Evolutionary conservation across 73 alveolate genomes (phyloP).

Genomic region (Strombidium stylifer): DNA sequence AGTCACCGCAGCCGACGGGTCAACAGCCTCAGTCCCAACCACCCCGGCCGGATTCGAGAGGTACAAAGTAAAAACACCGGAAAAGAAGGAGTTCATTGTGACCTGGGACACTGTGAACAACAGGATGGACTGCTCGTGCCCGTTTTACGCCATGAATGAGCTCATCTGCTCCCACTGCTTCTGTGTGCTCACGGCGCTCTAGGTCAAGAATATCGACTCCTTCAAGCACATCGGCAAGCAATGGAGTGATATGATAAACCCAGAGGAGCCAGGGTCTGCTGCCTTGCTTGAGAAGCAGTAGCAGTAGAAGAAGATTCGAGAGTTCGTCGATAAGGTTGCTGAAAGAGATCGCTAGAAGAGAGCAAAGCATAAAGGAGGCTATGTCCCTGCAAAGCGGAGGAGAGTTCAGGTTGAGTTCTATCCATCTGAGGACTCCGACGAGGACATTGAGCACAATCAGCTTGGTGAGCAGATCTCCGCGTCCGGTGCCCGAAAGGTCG

Average conservation of each 20-base stretch:
- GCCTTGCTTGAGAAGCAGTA: neutral
- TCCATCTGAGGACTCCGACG: constrained; percentile 18
- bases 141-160: constrained; percentile 1
- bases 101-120: neutral
- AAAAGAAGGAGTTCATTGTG: neutral
- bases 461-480: neutral
- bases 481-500: constrained; percentile 1
- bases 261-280: constrained; percentile 15
- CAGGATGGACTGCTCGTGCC: constrained; percentile 3
- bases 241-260: constrained; percentile 14
- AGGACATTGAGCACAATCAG: neutral
- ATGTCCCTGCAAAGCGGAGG: constrained; percentile 13
- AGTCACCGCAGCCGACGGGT: neutral
- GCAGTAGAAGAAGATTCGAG: constrained; percentile 1
- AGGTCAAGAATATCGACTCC: constrained; percentile 8
- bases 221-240: neutral
- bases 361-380: constrained; percentile 42
- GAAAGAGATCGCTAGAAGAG: constrained; percentile 32
- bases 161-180: constrained; percentile 23
- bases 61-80: neutral
- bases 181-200: constrained; percentile 10
- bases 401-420: constrained; percentile 27
- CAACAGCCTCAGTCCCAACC: no score
- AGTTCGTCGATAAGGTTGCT: constrained; percentile 17
- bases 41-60: neutral